Conservation (phyloP, 164 flowering plant species). For the Litsea cubeba region DNA sequence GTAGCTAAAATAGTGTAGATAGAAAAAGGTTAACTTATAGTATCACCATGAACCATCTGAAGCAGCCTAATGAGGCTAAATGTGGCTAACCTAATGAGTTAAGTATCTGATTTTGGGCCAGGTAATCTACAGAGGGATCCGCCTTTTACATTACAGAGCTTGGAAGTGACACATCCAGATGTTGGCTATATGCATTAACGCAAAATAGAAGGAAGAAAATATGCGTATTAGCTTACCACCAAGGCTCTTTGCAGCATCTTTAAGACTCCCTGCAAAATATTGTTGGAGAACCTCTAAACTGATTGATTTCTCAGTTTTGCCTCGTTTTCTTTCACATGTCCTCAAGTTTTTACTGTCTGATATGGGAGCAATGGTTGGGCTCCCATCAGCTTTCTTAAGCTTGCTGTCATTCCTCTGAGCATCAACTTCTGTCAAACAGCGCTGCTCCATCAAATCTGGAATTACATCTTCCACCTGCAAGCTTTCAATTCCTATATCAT, state of each 20-base stretch:
- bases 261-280: conserved; percentile 93
- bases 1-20: background rate
- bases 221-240: conserved; percentile 55
- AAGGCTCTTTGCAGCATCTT: conserved; percentile 96
- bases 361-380: conserved; percentile 16
- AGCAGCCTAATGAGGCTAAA: background rate
- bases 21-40: background rate
- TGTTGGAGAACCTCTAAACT: conserved; percentile 93
- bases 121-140: background rate
- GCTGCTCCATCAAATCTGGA: conserved; percentile 23
- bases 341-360: conserved; percentile 27
- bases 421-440: conserved; percentile 18
- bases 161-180: background rate
- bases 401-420: conserved; percentile 16
- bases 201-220: background rate
- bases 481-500: conserved; percentile 14
- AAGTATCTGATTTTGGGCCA: background rate
- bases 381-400: conserved; percentile 18
- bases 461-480: conserved; percentile 13
- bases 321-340: conserved; percentile 60
- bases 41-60: background rate
- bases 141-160: no score
- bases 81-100: background rate
- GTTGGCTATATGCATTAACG: background rate
- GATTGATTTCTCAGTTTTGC: conserved; percentile 85